phyloP scores from a whole-genome alignment of 2,329 filamentous ascomycete genomes.

The Fusarium siculi region DNA sequence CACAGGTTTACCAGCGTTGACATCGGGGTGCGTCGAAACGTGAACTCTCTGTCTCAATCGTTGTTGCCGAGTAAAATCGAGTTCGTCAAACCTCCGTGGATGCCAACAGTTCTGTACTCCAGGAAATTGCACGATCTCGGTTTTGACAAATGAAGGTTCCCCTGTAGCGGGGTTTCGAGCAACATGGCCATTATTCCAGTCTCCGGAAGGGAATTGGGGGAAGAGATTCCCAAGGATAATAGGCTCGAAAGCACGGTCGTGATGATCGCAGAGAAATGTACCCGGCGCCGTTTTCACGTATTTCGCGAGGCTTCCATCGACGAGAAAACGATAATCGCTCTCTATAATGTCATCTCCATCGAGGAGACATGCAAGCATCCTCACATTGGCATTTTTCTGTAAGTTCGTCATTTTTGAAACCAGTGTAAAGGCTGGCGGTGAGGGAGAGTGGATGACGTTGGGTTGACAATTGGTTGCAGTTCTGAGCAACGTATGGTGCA shows the following conservation, averaged over 20 bases:
- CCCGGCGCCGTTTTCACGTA: slow-evolving; percentile 42
- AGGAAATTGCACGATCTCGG: slow-evolving; percentile 32
- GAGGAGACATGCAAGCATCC: slow-evolving; percentile 42
- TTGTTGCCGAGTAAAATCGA: slow-evolving; percentile 39
- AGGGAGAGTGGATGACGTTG: neutral
- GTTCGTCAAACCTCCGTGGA: slow-evolving; percentile 38
- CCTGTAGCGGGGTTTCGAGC: slow-evolving; percentile 32
- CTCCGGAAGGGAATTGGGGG: slow-evolving; percentile 42
- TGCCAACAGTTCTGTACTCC: slow-evolving; percentile 38
- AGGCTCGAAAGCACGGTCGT: slow-evolving; percentile 43
- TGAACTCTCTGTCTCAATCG: slow-evolving; percentile 40
- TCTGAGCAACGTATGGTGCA: neutral
- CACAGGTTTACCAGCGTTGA: slow-evolving; percentile 33
- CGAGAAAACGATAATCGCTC: slow-evolving; percentile 45
- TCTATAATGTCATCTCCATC: slow-evolving; percentile 36
- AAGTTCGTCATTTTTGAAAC: neutral
- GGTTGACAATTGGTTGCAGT: neutral
- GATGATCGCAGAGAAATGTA: slow-evolving; percentile 32
- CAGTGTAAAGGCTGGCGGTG: neutral
- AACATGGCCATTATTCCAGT: slow-evolving; percentile 41
- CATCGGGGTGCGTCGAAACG: slow-evolving; percentile 37
- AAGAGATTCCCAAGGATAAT: slow-evolving; percentile 41
- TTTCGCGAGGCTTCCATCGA: slow-evolving; percentile 40
- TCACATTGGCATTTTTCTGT: slow-evolving; percentile 24
- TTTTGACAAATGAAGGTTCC: slow-evolving; percentile 29